Base-by-base conservation (phyloP, 139 green algal species). In the Chlorokybus atmophyticus region DNA sequence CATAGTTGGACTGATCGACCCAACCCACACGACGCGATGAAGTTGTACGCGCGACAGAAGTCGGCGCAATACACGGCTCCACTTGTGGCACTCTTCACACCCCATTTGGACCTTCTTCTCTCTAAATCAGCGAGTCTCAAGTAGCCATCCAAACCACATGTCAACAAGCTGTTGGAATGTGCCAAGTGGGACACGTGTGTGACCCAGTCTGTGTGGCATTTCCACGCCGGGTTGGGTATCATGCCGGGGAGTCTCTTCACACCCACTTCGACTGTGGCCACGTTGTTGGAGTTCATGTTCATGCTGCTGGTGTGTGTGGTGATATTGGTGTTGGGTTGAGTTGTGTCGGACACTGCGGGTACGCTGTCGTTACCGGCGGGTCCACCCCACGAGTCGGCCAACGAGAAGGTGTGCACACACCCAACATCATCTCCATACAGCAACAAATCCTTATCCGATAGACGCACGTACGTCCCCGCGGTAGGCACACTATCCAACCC, bases 1-100 rank as follows among this genome's bases (percentile, higher is more conserved):
- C 75, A 88, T 50, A 88, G 66, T 60, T 85, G 78, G 17, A 87
- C 48, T 25, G 60, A 23, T 35, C 60, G 52, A 38, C 61, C 60
- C 52, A 60, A 8, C 8, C 60, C 60, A 41, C 60, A 68, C n/a
- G 25, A 62, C 28, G 52, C 60, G 39, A 68, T 55, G 52, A 68
- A 62, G 50, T 68, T 68, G 60, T 44, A 68, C 6, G n/a, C n/a
- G n/a, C n/a, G n/a, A n/a, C n/a, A n/a, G n/a, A n/a, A n/a, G n/a
- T n/a, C n/a, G n/a, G n/a, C n/a, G n/a, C n/a, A n/a, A n/a, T n/a
- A n/a, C n/a, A n/a, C n/a, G n/a, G n/a, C n/a, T n/a, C n/a, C n/a
- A n/a, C n/a, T n/a, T n/a, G n/a, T n/a, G n/a, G n/a, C n/a, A n/a
- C n/a, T n/a, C 38, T 44, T 44, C 38, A 44, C 38, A 14, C 38